Evolutionary conservation across 2,329 filamentous ascomycete genomes (phyloP), one percentile per base, ranked within the genome.

Genomic region (Colletotrichum horii): DNA sequence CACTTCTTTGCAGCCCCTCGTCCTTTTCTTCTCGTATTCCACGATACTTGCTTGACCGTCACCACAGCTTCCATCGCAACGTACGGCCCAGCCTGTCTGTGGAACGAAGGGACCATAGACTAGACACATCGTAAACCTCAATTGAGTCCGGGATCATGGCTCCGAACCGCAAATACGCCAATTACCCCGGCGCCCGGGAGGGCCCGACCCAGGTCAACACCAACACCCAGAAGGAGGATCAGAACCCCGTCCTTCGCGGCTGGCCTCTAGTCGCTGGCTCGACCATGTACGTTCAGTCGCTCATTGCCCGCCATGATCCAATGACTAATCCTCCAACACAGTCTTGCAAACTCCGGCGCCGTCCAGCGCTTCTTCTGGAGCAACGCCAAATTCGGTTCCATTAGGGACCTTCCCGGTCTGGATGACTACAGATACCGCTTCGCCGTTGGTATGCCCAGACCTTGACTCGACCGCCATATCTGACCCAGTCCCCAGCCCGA

Each of bases 221-320:
- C 15, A 64, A 67, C 22, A 71, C 66, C 19, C 28, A 61, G 7
- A 70, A 76, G 64, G 83, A 87, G 36, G 89, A 92, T 77, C 88
- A 90, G 55, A 96, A 96, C 81, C 95, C 95, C 1, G 89, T 92
- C 2, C 86, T 97, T 77, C 89, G 93, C 71, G 95, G 95, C 7
- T 84, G 89, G 36, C 83, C 92, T 9, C 86, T 97, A 64, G 87
- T 91, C 32, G 86, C 93, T 67, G 91, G 90, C 56, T 90, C 91
- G 68, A 90, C 88, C 74, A 80, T 94, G 93, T 94, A 85, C 81
- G 89, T 83, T 4, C 34, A 26, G 55, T 48, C 56, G 19, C 67
- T 36, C 26, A 12, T 34, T 19, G 24, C 3, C 5, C 38, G 3
- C 24, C 32, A 24, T 22, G 52, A 38, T 12, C 19, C 22, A 16